Conservation (phyloP, 1,284 basidiomycete genomes). For the Bondarzewia mesenterica region DNA sequence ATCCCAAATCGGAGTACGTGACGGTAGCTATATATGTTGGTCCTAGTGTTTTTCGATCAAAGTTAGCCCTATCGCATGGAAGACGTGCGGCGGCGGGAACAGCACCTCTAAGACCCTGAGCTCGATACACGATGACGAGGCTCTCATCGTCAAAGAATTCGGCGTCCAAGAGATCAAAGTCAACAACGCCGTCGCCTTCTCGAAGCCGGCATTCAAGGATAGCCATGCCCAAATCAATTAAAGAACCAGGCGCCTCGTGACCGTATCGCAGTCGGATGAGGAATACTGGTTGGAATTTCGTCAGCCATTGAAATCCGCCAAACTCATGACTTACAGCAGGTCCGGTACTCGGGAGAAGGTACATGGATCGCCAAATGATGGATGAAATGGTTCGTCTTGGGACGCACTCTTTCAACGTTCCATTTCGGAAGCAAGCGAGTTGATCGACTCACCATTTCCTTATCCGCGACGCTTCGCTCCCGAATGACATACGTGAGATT, state of each 20-base stretch:
- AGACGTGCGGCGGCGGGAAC: slow-evolving; percentile 11
- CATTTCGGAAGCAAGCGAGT: not conserved
- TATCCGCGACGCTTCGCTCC: slow-evolving; percentile 40
- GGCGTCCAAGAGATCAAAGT: slow-evolving; percentile 48
- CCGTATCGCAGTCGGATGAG: slow-evolving; percentile 41
- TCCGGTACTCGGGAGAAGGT: slow-evolving; percentile 5
- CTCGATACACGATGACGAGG: slow-evolving; percentile 49
- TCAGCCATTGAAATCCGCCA: slow-evolving; percentile 14
- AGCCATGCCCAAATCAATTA: slow-evolving; percentile 33
- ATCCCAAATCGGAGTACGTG: slow-evolving; percentile 49
- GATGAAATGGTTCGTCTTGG: slow-evolving; percentile 4
- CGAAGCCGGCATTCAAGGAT: slow-evolving; percentile 43
- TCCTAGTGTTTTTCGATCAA: slow-evolving; percentile 29
- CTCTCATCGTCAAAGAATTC: slow-evolving; percentile 73
- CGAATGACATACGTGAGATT: slow-evolving; percentile 33
- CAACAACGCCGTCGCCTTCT: slow-evolving; percentile 23
- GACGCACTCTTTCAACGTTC: slow-evolving; percentile 4
- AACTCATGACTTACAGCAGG: slow-evolving; percentile 24
- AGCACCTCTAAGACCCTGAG: slow-evolving; percentile 26
- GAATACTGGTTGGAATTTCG: slow-evolving; percentile 36
- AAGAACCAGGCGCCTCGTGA: slow-evolving; percentile 27
- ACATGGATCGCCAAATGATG: slow-evolving; percentile 11
- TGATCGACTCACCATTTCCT: slow-evolving; percentile 35
- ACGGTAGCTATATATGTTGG: slow-evolving; percentile 49
- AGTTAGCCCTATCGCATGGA: slow-evolving; percentile 22